These are phyloP conservation scores for Litchi chinensis DNA, from an alignment of 345 rosid species.

Conservation along the genomic window DNA sequence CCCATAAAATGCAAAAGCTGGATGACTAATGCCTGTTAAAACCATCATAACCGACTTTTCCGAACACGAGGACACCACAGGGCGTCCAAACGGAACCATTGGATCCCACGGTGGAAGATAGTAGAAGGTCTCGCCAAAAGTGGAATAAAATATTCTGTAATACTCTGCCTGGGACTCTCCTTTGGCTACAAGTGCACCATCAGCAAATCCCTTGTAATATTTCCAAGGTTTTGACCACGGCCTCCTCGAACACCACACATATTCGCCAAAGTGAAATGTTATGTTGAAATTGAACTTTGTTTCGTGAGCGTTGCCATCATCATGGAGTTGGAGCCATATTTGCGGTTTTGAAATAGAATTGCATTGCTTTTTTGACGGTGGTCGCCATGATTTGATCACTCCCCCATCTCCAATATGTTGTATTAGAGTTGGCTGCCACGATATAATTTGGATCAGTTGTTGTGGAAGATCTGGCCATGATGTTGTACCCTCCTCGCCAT, in stretches of 20 bases:
- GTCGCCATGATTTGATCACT: conserved; percentile 30
- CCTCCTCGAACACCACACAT: conserved; percentile 1
- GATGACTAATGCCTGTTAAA: conserved; percentile 27
- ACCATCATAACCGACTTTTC: neutral
- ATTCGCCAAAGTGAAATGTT: neutral
- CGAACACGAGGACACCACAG: neutral
- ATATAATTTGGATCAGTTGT: conserved; percentile 23
- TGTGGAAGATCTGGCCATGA: conserved; percentile 34
- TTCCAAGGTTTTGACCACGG: neutral
- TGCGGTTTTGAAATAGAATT: neutral
- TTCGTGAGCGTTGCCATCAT: neutral
- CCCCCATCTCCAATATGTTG: conserved; percentile 7
- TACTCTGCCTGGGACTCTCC: too few relatives aligned
- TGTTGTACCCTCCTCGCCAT: neutral
- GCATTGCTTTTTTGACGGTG: conserved; percentile 8
- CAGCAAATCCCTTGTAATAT: conserved; percentile 19
- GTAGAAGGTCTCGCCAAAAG: too few relatives aligned
- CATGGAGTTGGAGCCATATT: conserved; percentile 25
- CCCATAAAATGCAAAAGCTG: conserved; percentile 24
- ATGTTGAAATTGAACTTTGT: neutral
- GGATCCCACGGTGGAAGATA: conserved; percentile 22
- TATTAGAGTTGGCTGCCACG: conserved; percentile 15
- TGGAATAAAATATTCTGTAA: neutral
- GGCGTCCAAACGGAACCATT: conserved; percentile 14
- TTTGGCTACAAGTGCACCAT: neutral